These are phyloP conservation scores for Chalciporus chontae DNA, from an alignment of 768 basidiomycete species.

Conservation along the genomic window DNA sequence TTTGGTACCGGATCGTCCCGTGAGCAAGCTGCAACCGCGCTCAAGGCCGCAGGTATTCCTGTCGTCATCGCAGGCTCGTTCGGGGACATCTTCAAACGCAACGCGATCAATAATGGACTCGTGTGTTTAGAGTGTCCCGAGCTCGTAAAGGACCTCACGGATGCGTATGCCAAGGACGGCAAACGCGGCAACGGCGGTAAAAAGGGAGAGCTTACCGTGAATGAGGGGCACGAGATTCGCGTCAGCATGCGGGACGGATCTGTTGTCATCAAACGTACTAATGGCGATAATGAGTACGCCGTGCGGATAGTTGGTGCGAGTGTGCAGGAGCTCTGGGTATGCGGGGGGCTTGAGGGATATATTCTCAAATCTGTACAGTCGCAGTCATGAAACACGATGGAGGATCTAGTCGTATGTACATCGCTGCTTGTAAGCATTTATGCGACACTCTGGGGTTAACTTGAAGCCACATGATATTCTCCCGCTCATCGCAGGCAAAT, in stretches of 20 bases:
- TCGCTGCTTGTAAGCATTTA: background rate
- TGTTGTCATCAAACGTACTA: slow-evolving; percentile 47
- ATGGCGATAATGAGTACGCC: slow-evolving; percentile 54
- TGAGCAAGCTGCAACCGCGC: slow-evolving; percentile 97
- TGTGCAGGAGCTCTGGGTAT: slow-evolving; percentile 97
- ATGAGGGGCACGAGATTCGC: slow-evolving; percentile 59
- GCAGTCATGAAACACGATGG: slow-evolving; percentile 17
- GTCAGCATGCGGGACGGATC: slow-evolving; percentile 70
- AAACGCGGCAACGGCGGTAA: slow-evolving; percentile 74
- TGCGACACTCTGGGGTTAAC: too few relatives aligned
- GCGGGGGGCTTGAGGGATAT: slow-evolving; percentile 90
- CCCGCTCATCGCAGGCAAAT: too few relatives aligned
- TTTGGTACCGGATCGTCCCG: slow-evolving; percentile 98
- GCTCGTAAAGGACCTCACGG: slow-evolving; percentile 81
- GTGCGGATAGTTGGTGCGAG: slow-evolving; percentile 84
- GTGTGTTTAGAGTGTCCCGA: slow-evolving; percentile 93
- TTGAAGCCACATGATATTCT: too few relatives aligned
- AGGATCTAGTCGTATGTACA: background rate
- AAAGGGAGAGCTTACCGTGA: slow-evolving; percentile 81
- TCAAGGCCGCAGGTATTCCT: slow-evolving; percentile 90
- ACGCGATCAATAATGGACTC: slow-evolving; percentile 97
- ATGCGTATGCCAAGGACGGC: slow-evolving; percentile 67
- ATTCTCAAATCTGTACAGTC: slow-evolving; percentile 68
- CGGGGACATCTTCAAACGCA: slow-evolving; percentile 98
- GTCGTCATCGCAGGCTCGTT: slow-evolving; percentile 97